These are phyloP conservation scores for Wallacemonas sp. DNA, from an alignment of 208 protist genomes.

Conservation along the genomic window DNA sequence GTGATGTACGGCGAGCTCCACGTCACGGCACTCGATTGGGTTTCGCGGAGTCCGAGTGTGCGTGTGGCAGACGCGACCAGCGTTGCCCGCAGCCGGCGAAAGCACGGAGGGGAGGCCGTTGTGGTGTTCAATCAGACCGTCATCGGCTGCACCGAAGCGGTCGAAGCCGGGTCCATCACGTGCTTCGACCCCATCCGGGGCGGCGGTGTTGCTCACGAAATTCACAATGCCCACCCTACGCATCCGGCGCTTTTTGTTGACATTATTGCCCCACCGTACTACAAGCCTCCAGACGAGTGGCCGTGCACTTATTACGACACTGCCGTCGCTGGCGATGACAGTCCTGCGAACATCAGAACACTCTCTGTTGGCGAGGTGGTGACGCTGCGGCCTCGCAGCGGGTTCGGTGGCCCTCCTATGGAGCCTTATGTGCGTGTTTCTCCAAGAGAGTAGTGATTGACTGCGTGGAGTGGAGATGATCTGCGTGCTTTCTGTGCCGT, in stretches of 20 bases:
- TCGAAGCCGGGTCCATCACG: slow-evolving; percentile 7
- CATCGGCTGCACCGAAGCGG: slow-evolving; percentile 3
- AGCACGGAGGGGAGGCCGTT: slow-evolving; percentile 14
- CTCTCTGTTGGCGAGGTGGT: slow-evolving; percentile 28
- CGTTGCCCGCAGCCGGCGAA: not conserved
- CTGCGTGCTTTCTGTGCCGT: too few relatives aligned
- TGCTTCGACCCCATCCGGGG: slow-evolving; percentile 22
- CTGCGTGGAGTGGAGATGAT: too few relatives aligned
- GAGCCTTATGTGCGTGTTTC: slow-evolving; percentile 36
- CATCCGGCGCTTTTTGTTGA: slow-evolving; percentile 68
- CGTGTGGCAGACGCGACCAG: too few relatives aligned
- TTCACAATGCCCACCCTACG: slow-evolving; percentile 42
- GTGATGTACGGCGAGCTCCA: slow-evolving; percentile 55
- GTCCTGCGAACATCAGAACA: not conserved
- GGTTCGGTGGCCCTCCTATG: slow-evolving; percentile 42
- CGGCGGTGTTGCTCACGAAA: slow-evolving; percentile 65
- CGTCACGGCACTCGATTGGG: slow-evolving; percentile 47
- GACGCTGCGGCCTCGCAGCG: slow-evolving; percentile 28
- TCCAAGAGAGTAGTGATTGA: not conserved
- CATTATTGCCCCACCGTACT: slow-evolving; percentile 73
- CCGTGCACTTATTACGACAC: slow-evolving; percentile 57
- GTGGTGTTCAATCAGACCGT: slow-evolving; percentile 21
- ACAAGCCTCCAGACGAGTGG: slow-evolving; percentile 36
- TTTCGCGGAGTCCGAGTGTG: too few relatives aligned
- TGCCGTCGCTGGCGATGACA: not conserved